Evolutionary conservation across 2,329 filamentous ascomycete genomes (phyloP), one percentile per base, ranked within the genome.

Genomic region (Dactylonectria macrodidyma): DNA sequence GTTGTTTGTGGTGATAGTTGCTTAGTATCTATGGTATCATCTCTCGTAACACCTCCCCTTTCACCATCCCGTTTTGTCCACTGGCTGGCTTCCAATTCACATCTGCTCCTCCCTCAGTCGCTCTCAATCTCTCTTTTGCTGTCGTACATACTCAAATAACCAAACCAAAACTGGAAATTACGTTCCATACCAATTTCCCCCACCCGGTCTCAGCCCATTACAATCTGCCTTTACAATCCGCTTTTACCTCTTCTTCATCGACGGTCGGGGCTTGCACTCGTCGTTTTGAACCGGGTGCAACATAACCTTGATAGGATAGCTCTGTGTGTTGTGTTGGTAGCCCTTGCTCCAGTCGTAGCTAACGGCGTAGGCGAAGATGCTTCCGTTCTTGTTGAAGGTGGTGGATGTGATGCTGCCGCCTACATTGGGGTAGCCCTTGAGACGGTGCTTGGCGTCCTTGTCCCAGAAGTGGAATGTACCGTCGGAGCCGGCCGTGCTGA

Each of bases 341-440:
- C 96, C 96, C 86, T 99, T 98, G 84, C 93, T 95, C 96, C 96
- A 99, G 84, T 99, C 96, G 81, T 99, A 99, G 79, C 94, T 95
- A 55, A 98, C 90, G 30, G 95, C 94, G 75, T 96, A 96, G 16
- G 93, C 93, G 78, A 96, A 96, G 77, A 95, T 94, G 78, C 83
- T 91, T 59, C 96, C 96, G 65, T 87, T 92, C 75, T 91, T 90
- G 84, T 95, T 97, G 87, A 99, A 99, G n/a, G 90, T 93, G 2
- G 95, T 97, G 26, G 93, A 88, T 8, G 93, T 93, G 83, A 99
- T 99, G 76, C 93, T 94, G 65, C 95, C 95, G 19, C 93, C 93
- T 6, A 95, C 92, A 26, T 89, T 87, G 54, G 93, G 93, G 78
- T 95, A 99, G 14, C 96, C 96, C 86, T 96, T 96, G 68, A 96